Evolutionary conservation across 805 yeast species (phyloP).

Genomic region (Starmerella vitae): DNA sequence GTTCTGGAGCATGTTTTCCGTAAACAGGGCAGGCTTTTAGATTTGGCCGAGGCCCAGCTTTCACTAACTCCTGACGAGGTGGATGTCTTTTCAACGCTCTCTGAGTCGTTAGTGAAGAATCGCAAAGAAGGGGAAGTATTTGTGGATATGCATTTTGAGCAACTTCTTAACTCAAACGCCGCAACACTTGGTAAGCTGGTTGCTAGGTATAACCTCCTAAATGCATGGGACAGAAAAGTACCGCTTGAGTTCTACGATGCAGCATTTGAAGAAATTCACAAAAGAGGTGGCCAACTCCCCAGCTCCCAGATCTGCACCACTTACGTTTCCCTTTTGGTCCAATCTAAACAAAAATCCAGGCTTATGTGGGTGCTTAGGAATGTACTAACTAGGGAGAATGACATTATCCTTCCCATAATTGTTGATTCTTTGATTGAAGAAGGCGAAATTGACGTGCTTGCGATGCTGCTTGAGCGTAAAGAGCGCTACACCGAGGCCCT

Average conservation of each 20-base stretch:
- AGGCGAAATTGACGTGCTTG: constrained; percentile 22
- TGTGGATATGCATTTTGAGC: constrained; percentile 1
- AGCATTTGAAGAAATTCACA: constrained; percentile 1
- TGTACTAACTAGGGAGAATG: constrained; percentile 23
- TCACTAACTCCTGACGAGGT: neutral
- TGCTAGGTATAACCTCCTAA: neutral
- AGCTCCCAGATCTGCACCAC: constrained; percentile 2
- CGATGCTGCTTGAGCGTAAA: constrained; percentile 20
- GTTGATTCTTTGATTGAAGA: constrained; percentile 22
- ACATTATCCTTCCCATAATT: constrained; percentile 23
- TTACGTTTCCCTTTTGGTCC: constrained; percentile 11
- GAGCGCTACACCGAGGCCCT: constrained; percentile 23
- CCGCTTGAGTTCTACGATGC: constrained; percentile 4
- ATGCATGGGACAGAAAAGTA: constrained; percentile 2
- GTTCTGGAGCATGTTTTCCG: constrained; percentile 48
- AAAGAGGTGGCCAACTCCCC: constrained; percentile 10
- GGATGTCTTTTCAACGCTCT: constrained; percentile 7
- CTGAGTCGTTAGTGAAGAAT: constrained; percentile 3
- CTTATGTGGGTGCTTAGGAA: constrained; percentile 17
- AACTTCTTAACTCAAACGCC: constrained; percentile 2
- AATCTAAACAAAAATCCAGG: neutral
- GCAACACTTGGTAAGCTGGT: constrained; percentile 4
- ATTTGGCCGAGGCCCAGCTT: constrained; percentile 9
- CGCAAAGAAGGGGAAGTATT: neutral
- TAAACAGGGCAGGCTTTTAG: constrained; percentile 4